A percentile compares a stretch with the other conserved stretches of the same genome.
Conservation (phyloP, 352 stramenopile species). For the Pythium oligandrum region DNA sequence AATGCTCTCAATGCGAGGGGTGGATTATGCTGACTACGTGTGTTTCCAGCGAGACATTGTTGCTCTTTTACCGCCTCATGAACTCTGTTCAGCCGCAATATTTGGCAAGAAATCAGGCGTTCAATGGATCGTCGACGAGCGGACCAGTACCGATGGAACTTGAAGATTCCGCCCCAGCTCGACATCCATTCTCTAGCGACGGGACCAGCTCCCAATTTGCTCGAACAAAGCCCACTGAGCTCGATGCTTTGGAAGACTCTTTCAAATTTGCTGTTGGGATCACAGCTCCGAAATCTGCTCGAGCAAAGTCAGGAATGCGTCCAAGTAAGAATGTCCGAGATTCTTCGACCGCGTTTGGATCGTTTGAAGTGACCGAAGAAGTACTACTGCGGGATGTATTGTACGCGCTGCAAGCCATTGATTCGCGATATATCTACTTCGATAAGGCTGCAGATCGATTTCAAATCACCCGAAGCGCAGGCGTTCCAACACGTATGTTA, state of each 20-base stretch:
- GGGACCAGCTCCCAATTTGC: too few relatives aligned
- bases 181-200: too few relatives aligned
- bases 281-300: constrained; percentile 14
- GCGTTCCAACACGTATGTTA: constrained; percentile 72
- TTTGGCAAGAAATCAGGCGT: not conserved
- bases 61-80: constrained; percentile 69
- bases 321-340: constrained; percentile 16
- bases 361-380: constrained; percentile 79
- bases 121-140: not conserved
- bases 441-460: constrained; percentile 71
- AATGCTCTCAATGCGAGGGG: not conserved
- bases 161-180: constrained; percentile 1
- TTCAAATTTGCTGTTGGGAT: constrained; percentile 78
- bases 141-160: constrained; percentile 18
- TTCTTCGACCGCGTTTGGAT: not conserved
- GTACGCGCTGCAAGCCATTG: constrained; percentile 91
- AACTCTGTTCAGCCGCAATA: constrained; percentile 26
- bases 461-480: constrained; percentile 70
- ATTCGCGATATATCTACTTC: constrained; percentile 88
- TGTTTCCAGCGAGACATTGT: constrained; percentile 50
- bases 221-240: constrained; percentile 16
- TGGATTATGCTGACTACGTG: not conserved
- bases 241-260: constrained; percentile 70
- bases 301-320: not conserved
- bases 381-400: constrained; percentile 90